phyloP scores from a whole-genome alignment of 169 alveolate species.

The Eimeria acervulina region DNA sequence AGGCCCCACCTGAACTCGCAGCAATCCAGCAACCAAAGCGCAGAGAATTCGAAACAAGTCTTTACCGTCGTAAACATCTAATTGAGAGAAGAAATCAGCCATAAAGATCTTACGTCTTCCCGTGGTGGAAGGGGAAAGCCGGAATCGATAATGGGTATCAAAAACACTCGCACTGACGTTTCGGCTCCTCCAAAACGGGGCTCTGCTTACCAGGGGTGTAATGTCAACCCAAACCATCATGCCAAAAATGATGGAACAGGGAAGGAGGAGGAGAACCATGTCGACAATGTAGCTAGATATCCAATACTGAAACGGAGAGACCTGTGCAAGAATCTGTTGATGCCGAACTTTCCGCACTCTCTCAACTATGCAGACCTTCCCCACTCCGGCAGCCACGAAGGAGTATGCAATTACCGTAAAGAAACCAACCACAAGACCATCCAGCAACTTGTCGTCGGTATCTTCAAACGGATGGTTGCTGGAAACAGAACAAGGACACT shows the following conservation, averaged over 20 bases:
- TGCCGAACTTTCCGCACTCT: constrained; percentile 67
- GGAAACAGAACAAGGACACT: neutral
- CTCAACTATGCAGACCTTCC: constrained; percentile 71
- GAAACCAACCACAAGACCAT: constrained; percentile 57
- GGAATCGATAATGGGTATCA: neutral
- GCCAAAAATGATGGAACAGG: constrained; percentile 61
- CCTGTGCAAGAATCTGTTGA: constrained; percentile 63
- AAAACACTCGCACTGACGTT: neutral
- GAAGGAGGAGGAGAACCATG: constrained; percentile 49
- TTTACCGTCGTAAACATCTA: neutral
- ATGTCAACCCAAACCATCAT: constrained; percentile 60
- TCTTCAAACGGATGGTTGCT: constrained; percentile 71
- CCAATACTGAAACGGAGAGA: constrained; percentile 72
- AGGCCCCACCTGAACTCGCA: constrained; percentile 60
- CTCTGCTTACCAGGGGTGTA: constrained; percentile 69
- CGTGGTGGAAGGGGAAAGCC: neutral
- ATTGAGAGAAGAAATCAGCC: neutral
- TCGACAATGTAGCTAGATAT: constrained; percentile 60
- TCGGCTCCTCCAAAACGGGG: no score
- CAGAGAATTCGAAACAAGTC: neutral
- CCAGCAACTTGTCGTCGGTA: constrained; percentile 49
- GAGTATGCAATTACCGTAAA: constrained; percentile 66
- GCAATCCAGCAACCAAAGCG: neutral
- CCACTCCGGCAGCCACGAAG: constrained; percentile 69
- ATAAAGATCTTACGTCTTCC: neutral